Base-by-base conservation (phyloP, 2,329 filamentous ascomycete species). In the Xylaria sp. region DNA sequence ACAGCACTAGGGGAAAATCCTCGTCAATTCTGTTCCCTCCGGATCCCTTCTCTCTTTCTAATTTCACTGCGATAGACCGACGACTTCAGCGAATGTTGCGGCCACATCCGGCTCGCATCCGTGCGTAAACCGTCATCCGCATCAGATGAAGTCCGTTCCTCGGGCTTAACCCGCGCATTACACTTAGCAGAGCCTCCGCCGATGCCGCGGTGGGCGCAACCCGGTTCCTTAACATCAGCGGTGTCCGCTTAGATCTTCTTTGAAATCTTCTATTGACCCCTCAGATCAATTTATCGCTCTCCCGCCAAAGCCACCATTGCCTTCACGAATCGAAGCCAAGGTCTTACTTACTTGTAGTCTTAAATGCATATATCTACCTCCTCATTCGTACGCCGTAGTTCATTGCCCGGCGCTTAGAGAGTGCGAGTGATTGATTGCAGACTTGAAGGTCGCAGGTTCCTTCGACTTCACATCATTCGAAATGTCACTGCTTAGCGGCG, bases 151-250 rank as follows among this genome's bases (percentile, higher is more conserved):
- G 32, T 69, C 56, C 34, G 57, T 56, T 72, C 71, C 63, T 72
- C 73, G 0, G 73, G 73, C n/a, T 39, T 41, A 48, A 68, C 73
- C n/a, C 63, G 68, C 39, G 20, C 39, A 20, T 63, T 50, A 8
- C 60, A 65, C 39, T 37, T 10, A 48, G 67, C 12, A n/a, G 67
- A 20, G 48, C 59, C 34, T 69, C 54, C 20, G 44, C 59, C 10
- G 71, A 69, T 51, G 59, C 66, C 39, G 65, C 72, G 18, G 67
- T 69, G 20, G 75, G 48, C 23, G 48, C 61, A 13, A 34, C 70
- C 28, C 48, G 70, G 37, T 70, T 70, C 13, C 44, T 60, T 44
- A 75, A 71, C 57, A 75, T 72, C 20, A 73, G 75, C 1, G 39
- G 75, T 1, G 39, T 57, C 12, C 74, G 63, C 65, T 70, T 75